A percentile compares a stretch with the other conserved stretches of the same genome.
Evolutionary conservation across 108 stramenopile genomes (phyloP).

Genomic region (Cyclotella baltica): DNA sequence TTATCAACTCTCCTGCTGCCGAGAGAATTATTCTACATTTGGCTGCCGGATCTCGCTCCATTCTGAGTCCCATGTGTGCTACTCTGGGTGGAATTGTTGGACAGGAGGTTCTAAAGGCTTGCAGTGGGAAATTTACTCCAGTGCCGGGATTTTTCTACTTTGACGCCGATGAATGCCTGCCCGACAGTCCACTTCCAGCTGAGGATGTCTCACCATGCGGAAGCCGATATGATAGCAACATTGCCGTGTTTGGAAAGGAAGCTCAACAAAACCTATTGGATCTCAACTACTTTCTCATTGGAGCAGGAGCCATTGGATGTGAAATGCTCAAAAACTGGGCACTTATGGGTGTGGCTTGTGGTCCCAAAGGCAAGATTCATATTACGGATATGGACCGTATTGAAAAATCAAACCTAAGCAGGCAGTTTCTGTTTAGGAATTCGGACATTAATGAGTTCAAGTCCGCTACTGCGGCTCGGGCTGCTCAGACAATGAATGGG

Average conservation of each 20-base stretch:
- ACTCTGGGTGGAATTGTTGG: conserved; percentile 97
- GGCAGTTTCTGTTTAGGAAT: conserved; percentile 98
- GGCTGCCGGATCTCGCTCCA: conserved; percentile 83
- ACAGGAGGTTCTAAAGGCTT: conserved; percentile 99
- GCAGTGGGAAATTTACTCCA: conserved; percentile 98
- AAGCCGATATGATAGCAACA: conserved; percentile 83
- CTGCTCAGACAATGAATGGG: conserved; percentile 93
- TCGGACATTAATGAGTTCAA: conserved; percentile 95
- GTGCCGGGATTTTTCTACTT: conserved; percentile 97
- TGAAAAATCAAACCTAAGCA: conserved; percentile 95
- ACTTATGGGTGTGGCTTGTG: conserved; percentile 96
- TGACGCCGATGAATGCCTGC: conserved; percentile 95
- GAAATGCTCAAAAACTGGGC: conserved; percentile 99
- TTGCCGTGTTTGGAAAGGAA: conserved; percentile 86
- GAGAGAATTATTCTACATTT: conserved; percentile 78
- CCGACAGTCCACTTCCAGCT: conserved; percentile 74
- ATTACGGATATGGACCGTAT: conserved; percentile 99
- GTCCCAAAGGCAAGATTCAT: conserved; percentile 79
- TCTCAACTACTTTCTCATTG: conserved; percentile 93
- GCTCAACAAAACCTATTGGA: conserved; percentile 79
- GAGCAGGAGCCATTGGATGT: conserved; percentile 99
- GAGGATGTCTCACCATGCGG: conserved; percentile 72
- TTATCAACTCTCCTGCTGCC: conserved; percentile 38
- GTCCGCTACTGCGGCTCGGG: conserved; percentile 87
- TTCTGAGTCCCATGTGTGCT: conserved; percentile 96